Base-by-base conservation (phyloP, 805 yeast species). In the Yarrowia sp. region DNA sequence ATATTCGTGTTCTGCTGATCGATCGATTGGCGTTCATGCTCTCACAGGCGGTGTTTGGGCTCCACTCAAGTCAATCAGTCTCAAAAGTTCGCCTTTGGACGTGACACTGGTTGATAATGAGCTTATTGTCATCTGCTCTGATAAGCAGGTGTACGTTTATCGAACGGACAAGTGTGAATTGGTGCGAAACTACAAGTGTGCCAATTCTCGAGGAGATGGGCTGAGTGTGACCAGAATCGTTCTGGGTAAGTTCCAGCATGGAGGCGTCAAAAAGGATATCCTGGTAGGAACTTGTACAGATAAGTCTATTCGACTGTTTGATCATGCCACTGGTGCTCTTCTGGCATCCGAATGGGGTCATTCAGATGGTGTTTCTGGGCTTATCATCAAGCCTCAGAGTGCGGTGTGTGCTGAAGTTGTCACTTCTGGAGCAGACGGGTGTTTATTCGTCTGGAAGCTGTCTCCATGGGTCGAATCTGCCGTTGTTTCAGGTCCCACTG, bases 321-420 rank as follows among this genome's bases (percentile, higher is more conserved):
- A 80, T 38, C 83, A 81, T 70, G 69, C 72, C 0, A 79, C 79
- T 8, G 89, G 88, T 0, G 83, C 78, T 63, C 81, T 81, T 10
- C 53, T 86, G 10, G 80, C 85, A 8, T 79, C 83, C 0, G 83
- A 81, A 58, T 89, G 89, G 89, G 93, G 86, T 0, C 88, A 85
- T 71, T 82, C 87, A 0, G 87, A 87, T 48, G 75, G 82, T 0
- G 81, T 87, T 5, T 74, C 84, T 14, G 83, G 85, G 0, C 69
- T 88, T 0, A 71, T 71, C 3, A 71, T 74, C 71, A 69, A 71
- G 1, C 67, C 70, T 2, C 65, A 50, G 12, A 68, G 59, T 8
- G 36, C 32, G 0, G 69, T 35, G 9, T n/a, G 48, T 14, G 42
- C 68, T 15, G 68, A 59, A 14, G 46, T 73, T 15, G 74, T 70